A percentile compares a stretch with the other conserved stretches of the same genome.
Conservation (phyloP, 2,329 filamentous ascomycete genomes). For the Exophiala bonariae region DNA sequence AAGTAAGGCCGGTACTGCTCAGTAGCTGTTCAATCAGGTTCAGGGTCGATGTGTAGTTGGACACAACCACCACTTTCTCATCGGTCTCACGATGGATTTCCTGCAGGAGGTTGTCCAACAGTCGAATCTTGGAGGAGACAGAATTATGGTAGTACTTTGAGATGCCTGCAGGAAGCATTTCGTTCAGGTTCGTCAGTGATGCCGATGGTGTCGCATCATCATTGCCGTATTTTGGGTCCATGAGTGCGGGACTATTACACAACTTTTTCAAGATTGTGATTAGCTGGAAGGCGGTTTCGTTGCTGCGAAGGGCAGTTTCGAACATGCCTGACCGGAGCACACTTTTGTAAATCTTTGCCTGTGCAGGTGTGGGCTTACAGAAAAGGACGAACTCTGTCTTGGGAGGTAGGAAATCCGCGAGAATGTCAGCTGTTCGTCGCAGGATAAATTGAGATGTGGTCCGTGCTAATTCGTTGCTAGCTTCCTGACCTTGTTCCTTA, state of each 20-base stretch:
- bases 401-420: slow-evolving; percentile 64
- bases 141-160: slow-evolving; percentile 55
- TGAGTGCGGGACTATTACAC: slow-evolving; percentile 68
- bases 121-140: slow-evolving; percentile 65
- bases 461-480: slow-evolving; percentile 60
- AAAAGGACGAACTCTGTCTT: slow-evolving; percentile 70
- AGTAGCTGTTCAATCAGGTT: slow-evolving; percentile 66
- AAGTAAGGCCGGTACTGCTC: slow-evolving; percentile 59
- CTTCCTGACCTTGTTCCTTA: slow-evolving; percentile 63
- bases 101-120: slow-evolving; percentile 66
- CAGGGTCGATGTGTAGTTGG: slow-evolving; percentile 72
- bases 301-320: slow-evolving; percentile 59
- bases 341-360: slow-evolving; percentile 61
- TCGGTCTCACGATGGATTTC: slow-evolving; percentile 60
- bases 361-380: slow-evolving; percentile 61
- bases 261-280: slow-evolving; percentile 74
- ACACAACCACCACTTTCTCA: slow-evolving; percentile 74
- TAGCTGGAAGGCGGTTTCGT: slow-evolving; percentile 63
- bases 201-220: slow-evolving; percentile 50
- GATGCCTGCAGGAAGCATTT: slow-evolving; percentile 56
- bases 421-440: slow-evolving; percentile 64
- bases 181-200: slow-evolving; percentile 47
- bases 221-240: slow-evolving; percentile 52
- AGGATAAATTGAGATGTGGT: slow-evolving; percentile 66
- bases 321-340: slow-evolving; percentile 67